Base-by-base conservation (phyloP, 202 grass and related monocot species). In the Elaeis oleifera region DNA sequence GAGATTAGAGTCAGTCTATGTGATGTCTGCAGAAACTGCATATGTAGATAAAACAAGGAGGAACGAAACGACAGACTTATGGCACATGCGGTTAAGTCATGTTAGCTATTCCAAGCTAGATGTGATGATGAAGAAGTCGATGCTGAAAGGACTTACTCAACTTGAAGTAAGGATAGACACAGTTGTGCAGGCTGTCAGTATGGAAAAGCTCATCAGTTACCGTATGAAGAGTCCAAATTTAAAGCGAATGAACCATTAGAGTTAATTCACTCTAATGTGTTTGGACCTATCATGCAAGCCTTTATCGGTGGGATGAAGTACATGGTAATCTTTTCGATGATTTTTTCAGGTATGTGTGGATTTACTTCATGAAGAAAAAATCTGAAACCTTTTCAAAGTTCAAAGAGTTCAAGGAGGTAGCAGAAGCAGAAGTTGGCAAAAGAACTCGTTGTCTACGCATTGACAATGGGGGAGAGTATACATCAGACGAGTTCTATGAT, bases 311-410 rank as follows among this genome's bases (percentile, higher is more conserved):
- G 2, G 23, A 24, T 24, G 23, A 2, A 24, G 27, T 69, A 56
- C 4, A 23, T 81, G 24, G 53, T 76, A 2, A 81, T 2, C 0
- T 81, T 81, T 16, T 76, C 5, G 53, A 81, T 28, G 53, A 76
- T 11, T 76, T 65, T 16, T 75, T 20, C 1, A 71, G 53, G 18
- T 65, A 71, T 2, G 44, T 75, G 0, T 76, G 59, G 18, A 5
- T 81, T 19, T 61, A 58, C 13, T 65, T 81, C 21, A 71, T 71
- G 36, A 75, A 74, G n/a, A 0, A 9, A 65, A 24, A 24, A 24
- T 24, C 2, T 3, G 23, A 24, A 24, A 24, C 23, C 3, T 24
- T 24, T 2, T 3, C 1, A 2, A 79, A 24, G 23, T 24, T 24
- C 3, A 24, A 24, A 3, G 1, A 24, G 23, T 24, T 24, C 3